Conservation (phyloP, 257 asterid genomes). For the Paulownia fortunei region DNA sequence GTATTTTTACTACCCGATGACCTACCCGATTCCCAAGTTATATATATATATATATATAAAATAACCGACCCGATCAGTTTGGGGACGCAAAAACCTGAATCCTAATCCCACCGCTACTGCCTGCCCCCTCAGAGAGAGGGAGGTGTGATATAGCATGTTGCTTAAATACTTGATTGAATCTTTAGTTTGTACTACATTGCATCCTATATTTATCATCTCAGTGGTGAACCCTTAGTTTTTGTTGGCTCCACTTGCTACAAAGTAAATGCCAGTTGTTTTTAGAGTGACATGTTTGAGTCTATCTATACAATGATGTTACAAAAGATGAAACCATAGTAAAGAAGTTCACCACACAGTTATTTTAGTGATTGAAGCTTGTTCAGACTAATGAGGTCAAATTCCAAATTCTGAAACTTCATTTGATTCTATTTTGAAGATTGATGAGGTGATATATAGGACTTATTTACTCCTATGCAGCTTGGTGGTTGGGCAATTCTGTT, state of each 20-base stretch:
- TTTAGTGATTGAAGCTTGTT: background rate
- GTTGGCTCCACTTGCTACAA: background rate
- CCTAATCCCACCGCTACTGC: no score
- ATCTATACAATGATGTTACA: background rate
- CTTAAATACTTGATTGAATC: background rate
- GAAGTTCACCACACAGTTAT: background rate
- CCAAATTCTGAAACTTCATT: background rate
- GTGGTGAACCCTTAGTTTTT: background rate
- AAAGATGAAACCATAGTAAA: background rate
- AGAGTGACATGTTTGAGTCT: background rate
- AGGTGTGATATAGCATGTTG: background rate
- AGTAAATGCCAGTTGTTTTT: conserved; percentile 6
- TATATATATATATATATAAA: no score
- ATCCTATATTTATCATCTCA: background rate
- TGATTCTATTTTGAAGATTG: conserved; percentile 1
- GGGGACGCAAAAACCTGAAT: no score
- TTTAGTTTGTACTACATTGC: background rate
- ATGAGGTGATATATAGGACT: background rate
- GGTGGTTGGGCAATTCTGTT: background rate
- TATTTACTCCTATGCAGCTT: background rate
- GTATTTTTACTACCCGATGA: no score
- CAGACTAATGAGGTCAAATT: conserved; percentile 11
- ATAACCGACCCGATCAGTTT: no score
- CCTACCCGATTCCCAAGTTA: no score
- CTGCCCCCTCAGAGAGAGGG: background rate